Evolutionary conservation across 1,284 basidiomycete genomes (phyloP), one percentile per base, ranked within the genome.

Genomic region (Cystobasidiaceae sp.): DNA sequence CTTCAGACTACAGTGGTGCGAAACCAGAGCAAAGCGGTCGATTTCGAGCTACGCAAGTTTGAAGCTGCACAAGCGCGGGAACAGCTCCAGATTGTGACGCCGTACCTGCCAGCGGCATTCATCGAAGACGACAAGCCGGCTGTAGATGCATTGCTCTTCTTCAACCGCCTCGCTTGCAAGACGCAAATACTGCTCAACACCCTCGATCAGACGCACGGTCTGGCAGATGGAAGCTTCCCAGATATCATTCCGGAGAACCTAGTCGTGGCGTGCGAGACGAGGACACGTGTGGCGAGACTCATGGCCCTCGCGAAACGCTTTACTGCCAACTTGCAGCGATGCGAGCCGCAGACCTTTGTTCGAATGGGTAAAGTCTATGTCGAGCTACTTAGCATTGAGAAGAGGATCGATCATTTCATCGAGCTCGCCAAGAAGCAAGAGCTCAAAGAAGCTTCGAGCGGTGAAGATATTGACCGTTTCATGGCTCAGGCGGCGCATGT

Each of bases 361-460:
- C 85, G 83, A 69, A 84, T 89, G 57, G 94, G 93, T 1, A 83
- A 88, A 30, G 82, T 96, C 28, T 90, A 86, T 70, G 82, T 84
- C 7, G 94, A 98, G 69, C 83, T 97, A 39, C 83, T 84, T 0
- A 87, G 87, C 0, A 85, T 97, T 75, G 94, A 98, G 79, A 89
- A 88, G 75, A 84, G 89, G 43, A 83, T 98, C 58, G 93, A 98
- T 73, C 86, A 88, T 77, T 94, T 94, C 76, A 84, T 97, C 66
- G 87, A 89, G 57, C 81, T 88, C 32, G 79, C 96, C 13, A 82
- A 88, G 49, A 81, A 85, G 45, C 91, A 97, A 70, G 92, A 92
- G 76, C 91, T 98, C 79, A 83, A 88, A 45, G 93, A 94, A 77
- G 83, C 86, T 77, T 92, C 96, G 71, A 97, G 93, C 77, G 90